Conservation (phyloP, 2,329 filamentous ascomycete genomes). For the Torrubiella hemipterigena region DNA sequence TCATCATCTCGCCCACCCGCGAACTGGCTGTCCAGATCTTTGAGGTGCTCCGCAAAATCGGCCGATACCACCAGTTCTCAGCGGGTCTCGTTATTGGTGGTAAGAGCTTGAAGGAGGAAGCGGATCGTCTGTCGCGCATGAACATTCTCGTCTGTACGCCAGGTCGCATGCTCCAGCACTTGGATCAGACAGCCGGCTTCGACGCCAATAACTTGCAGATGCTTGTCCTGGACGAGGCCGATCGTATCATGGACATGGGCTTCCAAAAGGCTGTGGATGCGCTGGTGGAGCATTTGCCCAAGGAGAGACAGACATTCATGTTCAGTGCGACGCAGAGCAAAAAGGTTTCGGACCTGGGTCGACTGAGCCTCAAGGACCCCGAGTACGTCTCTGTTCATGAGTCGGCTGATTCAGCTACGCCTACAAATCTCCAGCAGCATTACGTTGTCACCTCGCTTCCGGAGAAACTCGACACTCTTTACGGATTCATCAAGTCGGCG, state of each 20-base stretch:
- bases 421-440: constrained; percentile 74
- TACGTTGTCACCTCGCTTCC: constrained; percentile 77
- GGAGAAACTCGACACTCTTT: constrained; percentile 85
- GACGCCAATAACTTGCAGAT: constrained; percentile 87
- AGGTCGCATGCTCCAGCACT: constrained; percentile 86
- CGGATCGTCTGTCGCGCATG: constrained; percentile 77
- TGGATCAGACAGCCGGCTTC: constrained; percentile 86
- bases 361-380: constrained; percentile 77
- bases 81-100: constrained; percentile 90
- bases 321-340: constrained; percentile 97
- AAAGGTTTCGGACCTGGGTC: constrained; percentile 81
- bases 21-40: constrained; percentile 97
- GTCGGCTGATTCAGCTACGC: constrained; percentile 66
- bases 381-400: constrained; percentile 95
- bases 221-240: constrained; percentile 88
- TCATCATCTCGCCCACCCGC: constrained; percentile 88
- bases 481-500: constrained; percentile 83
- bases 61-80: constrained; percentile 79
- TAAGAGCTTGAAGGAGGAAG: constrained; percentile 78
- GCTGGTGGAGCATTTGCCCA: constrained; percentile 81
- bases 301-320: constrained; percentile 75
- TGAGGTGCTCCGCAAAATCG: constrained; percentile 82
- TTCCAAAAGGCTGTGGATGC: constrained; percentile 87
- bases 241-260: constrained; percentile 95
- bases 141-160: constrained; percentile 96